Evolutionary conservation across 2,329 filamentous ascomycete species (phyloP).

Genomic region (Zasmidium cellare): DNA sequence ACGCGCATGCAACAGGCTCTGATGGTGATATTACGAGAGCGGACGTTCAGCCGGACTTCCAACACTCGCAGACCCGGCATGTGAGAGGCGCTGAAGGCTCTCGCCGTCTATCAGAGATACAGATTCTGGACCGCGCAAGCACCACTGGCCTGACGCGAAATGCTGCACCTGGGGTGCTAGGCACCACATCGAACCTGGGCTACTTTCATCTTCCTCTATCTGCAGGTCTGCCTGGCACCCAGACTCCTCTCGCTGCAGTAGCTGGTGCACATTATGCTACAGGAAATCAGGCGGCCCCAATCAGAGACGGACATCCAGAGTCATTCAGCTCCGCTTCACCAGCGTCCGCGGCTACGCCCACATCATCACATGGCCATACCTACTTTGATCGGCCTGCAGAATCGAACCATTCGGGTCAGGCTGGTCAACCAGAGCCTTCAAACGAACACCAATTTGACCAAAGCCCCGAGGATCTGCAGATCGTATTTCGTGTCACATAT

Average conservation of each 20-base stretch:
- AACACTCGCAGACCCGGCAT: slow-evolving; percentile 11
- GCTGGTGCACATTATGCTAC: slow-evolving; percentile 66
- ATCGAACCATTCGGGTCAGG: slow-evolving; percentile 25
- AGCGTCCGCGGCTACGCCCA: slow-evolving; percentile 46
- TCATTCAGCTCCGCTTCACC: slow-evolving; percentile 50
- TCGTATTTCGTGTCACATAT: slow-evolving; percentile 88
- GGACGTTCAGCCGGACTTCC: slow-evolving; percentile 6
- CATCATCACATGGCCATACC: slow-evolving; percentile 41
- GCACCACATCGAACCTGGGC: slow-evolving; percentile 73
- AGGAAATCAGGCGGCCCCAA: slow-evolving; percentile 36
- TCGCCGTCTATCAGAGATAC: slow-evolving; percentile 20
- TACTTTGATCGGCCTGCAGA: slow-evolving; percentile 26
- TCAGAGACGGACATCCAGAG: slow-evolving; percentile 29
- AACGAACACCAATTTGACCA: slow-evolving; percentile 66
- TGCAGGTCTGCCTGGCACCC: slow-evolving; percentile 69
- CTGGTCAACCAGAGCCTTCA: slow-evolving; percentile 35
- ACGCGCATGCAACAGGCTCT: slow-evolving; percentile 46
- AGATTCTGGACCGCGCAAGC: slow-evolving; percentile 19
- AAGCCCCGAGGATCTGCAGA: slow-evolving; percentile 82
- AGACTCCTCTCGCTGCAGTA: slow-evolving; percentile 77
- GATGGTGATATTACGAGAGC: slow-evolving; percentile 16
- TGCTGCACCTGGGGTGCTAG: slow-evolving; percentile 62
- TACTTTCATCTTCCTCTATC: slow-evolving; percentile 81
- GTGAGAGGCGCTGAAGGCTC: slow-evolving; percentile 12
- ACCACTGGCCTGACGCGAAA: slow-evolving; percentile 37